Conservation (phyloP, 495 filamentous ascomycete genomes). For the Hypoxylon trugodes region DNA sequence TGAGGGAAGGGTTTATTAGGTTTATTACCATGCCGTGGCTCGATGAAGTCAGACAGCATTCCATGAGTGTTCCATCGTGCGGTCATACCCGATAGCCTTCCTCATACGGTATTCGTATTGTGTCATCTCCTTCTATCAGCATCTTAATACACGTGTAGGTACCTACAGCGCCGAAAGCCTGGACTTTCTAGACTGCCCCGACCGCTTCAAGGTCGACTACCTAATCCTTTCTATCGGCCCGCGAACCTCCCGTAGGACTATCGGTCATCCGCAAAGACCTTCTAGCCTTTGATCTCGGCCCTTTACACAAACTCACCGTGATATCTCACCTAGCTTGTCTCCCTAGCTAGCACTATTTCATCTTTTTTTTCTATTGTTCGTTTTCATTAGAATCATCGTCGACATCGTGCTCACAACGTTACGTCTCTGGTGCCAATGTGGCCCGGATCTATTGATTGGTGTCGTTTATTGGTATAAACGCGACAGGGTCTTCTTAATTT, state of each 20-base stretch:
- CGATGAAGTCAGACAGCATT: slow-evolving; percentile 30
- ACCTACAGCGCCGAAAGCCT: slow-evolving; percentile 15
- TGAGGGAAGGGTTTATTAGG: neutral
- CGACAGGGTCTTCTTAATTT: slow-evolving; percentile 21
- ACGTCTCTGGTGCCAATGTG: slow-evolving; percentile 7
- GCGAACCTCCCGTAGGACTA: slow-evolving; percentile 27
- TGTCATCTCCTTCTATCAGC: slow-evolving; percentile 19
- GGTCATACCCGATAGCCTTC: slow-evolving; percentile 27
- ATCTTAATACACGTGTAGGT: too few relatives aligned
- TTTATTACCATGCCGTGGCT: slow-evolving; percentile 22
- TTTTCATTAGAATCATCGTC: slow-evolving; percentile 8
- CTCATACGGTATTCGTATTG: slow-evolving; percentile 19
- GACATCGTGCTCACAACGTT: slow-evolving; percentile 12
- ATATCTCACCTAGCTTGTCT: slow-evolving; percentile 16
- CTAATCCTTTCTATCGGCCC: slow-evolving; percentile 41
- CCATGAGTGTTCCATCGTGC: slow-evolving; percentile 24
- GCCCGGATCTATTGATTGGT: slow-evolving; percentile 16
- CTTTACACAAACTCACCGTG: slow-evolving; percentile 18
- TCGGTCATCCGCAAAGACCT: slow-evolving; percentile 28
- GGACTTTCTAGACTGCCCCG: slow-evolving; percentile 8
- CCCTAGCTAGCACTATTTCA: slow-evolving; percentile 12
- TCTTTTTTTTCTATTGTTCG: slow-evolving; percentile 9
- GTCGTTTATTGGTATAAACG: slow-evolving; percentile 9
- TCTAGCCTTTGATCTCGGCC: slow-evolving; percentile 17
- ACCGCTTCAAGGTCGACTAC: slow-evolving; percentile 5